phyloP scores from a whole-genome alignment of 805 yeast species.

The Metschnikowia aberdeeniae region DNA sequence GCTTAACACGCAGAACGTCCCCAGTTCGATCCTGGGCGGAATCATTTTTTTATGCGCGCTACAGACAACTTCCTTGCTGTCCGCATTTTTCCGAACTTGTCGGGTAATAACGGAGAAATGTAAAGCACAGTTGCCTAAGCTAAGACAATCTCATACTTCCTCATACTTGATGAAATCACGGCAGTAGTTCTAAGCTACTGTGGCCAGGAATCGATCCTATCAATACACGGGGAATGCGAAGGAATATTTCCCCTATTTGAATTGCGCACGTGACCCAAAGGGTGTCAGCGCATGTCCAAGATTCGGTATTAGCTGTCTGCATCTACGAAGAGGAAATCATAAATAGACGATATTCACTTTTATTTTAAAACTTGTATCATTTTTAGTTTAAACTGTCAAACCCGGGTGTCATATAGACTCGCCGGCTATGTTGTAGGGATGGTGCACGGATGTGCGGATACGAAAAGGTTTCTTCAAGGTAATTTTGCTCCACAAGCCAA shows the following conservation, averaged over 20 bases:
- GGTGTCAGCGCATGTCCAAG: constrained; percentile 6
- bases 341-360: no score
- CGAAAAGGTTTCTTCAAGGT: constrained; percentile 15
- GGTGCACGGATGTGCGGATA: constrained; percentile 17
- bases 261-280: constrained; percentile 10
- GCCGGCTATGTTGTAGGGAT: background rate
- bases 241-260: background rate
- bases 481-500: constrained; percentile 8
- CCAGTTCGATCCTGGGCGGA: constrained; percentile 99
- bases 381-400: background rate
- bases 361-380: no score
- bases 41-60: constrained; percentile 45
- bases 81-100: background rate
- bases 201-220: background rate
- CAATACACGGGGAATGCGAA: background rate
- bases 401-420: background rate
- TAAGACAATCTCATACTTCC: background rate
- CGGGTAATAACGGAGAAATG: constrained; percentile 1
- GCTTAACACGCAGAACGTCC: constrained; percentile 99
- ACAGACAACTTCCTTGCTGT: background rate
- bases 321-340: no score
- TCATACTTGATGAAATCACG: background rate
- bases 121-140: no score
- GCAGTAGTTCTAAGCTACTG: background rate
- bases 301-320: background rate